Percentiles rank a stretch among this genome's conserved stretches.
Conservation (phyloP, 768 basidiomycete species). For the Pleurotus djamor region DNA sequence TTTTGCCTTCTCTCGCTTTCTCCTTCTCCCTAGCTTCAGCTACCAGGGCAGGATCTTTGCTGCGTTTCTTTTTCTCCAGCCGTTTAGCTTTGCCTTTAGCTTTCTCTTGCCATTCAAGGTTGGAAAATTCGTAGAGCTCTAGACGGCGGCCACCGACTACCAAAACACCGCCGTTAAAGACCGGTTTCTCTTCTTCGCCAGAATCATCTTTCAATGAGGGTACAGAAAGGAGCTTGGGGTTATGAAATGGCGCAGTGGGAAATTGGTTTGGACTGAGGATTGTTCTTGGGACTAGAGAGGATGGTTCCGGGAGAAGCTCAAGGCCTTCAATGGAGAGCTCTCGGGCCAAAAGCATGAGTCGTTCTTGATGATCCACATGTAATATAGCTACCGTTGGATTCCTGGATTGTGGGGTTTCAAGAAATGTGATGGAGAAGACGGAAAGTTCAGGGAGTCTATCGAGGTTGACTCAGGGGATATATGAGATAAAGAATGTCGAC, state of each 20-base stretch:
- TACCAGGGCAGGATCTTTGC: conserved; percentile 35
- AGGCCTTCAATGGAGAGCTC: conserved; percentile 46
- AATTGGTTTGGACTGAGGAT: conserved; percentile 48
- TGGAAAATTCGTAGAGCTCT: conserved; percentile 57
- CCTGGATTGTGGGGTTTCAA: conserved; percentile 18
- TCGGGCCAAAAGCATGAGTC: conserved; percentile 62
- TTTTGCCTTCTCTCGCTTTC: conserved; percentile 48
- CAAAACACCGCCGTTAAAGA: conserved; percentile 64
- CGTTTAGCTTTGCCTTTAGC: conserved; percentile 54
- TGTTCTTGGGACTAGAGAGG: conserved; percentile 49
- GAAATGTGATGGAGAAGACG: conserved; percentile 64
- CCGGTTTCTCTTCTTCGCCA: conserved; percentile 24
- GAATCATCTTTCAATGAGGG: conserved; percentile 24
- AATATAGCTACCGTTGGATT: conserved; percentile 55
- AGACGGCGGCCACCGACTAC: conserved; percentile 69
- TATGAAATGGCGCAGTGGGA: conserved; percentile 35
- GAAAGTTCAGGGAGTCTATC: conserved; percentile 64
- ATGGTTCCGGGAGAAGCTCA: conserved; percentile 49
- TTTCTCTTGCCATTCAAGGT: conserved; percentile 44
- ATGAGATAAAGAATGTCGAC: conserved; percentile 1
- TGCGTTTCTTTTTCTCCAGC: conserved; percentile 49
- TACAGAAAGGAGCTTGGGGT: conserved; percentile 39
- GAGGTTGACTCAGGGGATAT: conserved; percentile 6
- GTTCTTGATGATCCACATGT: conserved; percentile 58
- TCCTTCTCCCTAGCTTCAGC: conserved; percentile 55